Percentiles rank a stretch among this genome's conserved stretches.
phyloP scores from a whole-genome alignment of 2,329 filamentous ascomycete genomes.

The Penicillium sp. region DNA sequence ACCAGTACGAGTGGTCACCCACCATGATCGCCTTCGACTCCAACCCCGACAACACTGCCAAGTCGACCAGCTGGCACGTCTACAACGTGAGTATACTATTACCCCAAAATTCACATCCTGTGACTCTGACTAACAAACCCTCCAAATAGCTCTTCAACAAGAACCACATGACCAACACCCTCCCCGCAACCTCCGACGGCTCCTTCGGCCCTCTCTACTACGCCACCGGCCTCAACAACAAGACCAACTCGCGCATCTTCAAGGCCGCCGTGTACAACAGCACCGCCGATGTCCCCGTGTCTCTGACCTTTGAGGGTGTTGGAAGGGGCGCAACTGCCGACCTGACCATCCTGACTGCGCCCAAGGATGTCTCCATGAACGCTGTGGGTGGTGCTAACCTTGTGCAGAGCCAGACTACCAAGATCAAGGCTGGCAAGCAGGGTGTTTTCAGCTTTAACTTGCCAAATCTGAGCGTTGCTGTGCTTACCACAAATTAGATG shows the following conservation, averaged over 20 bases:
- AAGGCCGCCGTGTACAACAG: constrained; percentile 55
- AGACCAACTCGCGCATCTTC: constrained; percentile 42
- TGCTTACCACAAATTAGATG: constrained; percentile 26
- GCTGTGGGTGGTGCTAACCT: constrained; percentile 28
- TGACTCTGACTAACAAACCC: constrained; percentile 26
- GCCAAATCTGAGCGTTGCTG: constrained; percentile 32
- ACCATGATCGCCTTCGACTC: constrained; percentile 35
- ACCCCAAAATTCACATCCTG: constrained; percentile 22
- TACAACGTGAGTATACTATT: constrained; percentile 30
- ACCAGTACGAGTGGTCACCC: constrained; percentile 34
- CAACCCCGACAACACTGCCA: constrained; percentile 31
- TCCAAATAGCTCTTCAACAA: constrained; percentile 41
- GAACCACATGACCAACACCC: constrained; percentile 48
- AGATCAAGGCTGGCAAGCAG: constrained; percentile 26
- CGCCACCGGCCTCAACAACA: constrained; percentile 46
- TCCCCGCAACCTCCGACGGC: constrained; percentile 44
- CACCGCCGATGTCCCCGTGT: constrained; percentile 41
- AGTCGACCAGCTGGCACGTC: constrained; percentile 33
- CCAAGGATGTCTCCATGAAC: constrained; percentile 35
- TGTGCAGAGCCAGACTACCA: constrained; percentile 23
- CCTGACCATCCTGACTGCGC: constrained; percentile 48
- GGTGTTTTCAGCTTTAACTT: constrained; percentile 32
- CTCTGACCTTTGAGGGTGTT: constrained; percentile 41
- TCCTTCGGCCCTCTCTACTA: constrained; percentile 49
- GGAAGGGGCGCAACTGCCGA: constrained; percentile 34